Evolutionary conservation across 768 basidiomycete species (phyloP), one percentile per base, ranked within the genome.

Genomic region (Nidularia sp.): DNA sequence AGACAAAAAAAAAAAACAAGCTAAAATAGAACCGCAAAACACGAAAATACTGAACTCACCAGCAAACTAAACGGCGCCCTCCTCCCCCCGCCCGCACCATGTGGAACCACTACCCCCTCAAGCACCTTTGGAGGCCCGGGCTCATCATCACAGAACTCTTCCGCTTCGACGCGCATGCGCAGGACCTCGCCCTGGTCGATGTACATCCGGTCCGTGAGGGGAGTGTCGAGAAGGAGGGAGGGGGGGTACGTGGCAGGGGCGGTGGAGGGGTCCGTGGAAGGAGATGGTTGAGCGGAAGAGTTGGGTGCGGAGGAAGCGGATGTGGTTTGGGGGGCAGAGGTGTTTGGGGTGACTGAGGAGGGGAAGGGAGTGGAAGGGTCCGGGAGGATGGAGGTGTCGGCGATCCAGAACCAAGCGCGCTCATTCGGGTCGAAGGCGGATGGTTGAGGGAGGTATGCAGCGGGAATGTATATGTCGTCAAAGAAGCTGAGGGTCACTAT

Each of bases 401-500:
- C 84, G 5, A 91, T 69, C 90, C 90, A 92, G 72, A 92, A 93
- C 62, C 89, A 83, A 1, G 86, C 83, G 34, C 88, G 86, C 65
- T 92, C 87, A 62, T 89, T 89, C 4, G 88, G 78, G 58, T 93
- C 91, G 52, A 91, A 93, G 3, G 88, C 82, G 36, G 79, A 81
- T 29, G 92, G 88, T 60, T 87, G 82, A 1, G 95, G 94, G 4
- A 98, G 81, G 53, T 91, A 86, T 2, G 80, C 72, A 0, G 80
- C 69, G 0, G 93, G 91, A 45, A 98, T 80, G 63, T 92, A 90
- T 22, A 98, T 86, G 60, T 98, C 94, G 67, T 93, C 91, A 61
- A 98, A 98, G 74, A 98, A 98, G 15, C 87, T 89, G 13, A 97
- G 67, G 18, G 87, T 82, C 29, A 96, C 94, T 96, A 59, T 29